These are phyloP conservation scores for Yamadazyma nakazawae DNA, from an alignment of 805 yeast genomes.

Conservation along the genomic window DNA sequence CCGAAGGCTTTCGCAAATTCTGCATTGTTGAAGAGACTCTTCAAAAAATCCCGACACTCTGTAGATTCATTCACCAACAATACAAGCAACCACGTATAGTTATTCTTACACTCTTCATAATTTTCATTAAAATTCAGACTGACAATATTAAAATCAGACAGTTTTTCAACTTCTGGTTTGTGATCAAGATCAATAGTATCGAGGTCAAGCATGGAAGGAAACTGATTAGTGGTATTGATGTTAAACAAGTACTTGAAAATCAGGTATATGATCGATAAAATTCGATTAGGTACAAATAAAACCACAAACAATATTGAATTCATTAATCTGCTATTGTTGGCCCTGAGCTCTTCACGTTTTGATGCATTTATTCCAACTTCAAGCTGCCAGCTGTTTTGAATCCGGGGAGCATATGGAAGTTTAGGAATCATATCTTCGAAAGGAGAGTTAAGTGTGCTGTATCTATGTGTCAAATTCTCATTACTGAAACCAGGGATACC, in stretches of 20 bases:
- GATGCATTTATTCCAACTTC: conserved; percentile 40
- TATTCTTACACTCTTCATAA: conserved; percentile 25
- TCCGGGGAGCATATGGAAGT: conserved; percentile 39
- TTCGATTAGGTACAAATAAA: conserved; percentile 9
- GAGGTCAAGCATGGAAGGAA: conserved; percentile 27
- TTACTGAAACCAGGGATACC: background rate
- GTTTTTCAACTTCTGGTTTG: conserved; percentile 4
- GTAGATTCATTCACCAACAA: conserved; percentile 26
- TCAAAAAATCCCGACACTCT: conserved; percentile 19
- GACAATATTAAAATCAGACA: conserved; percentile 12
- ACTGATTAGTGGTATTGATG: conserved; percentile 13
- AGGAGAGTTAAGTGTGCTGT: conserved; percentile 5
- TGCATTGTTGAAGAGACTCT: conserved; percentile 13
- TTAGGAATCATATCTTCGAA: conserved; percentile 26
- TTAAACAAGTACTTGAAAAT: conserved; percentile 9
- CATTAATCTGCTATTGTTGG: conserved; percentile 1
- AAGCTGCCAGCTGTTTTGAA: conserved; percentile 40
- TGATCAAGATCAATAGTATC: conserved; percentile 21
- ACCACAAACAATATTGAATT: conserved; percentile 11
- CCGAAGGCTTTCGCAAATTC: conserved; percentile 22
- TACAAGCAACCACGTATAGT: conserved; percentile 33
- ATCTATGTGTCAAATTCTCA: conserved; percentile 8
- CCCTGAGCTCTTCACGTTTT: conserved; percentile 2
- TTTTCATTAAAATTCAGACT: conserved; percentile 26
- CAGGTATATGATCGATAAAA: conserved; percentile 6